A percentile compares a stretch with the other conserved stretches of the same genome.
These are phyloP conservation scores for Aspergillus ustus DNA, from an alignment of 2,329 filamentous ascomycete species.

Conservation along the genomic window DNA sequence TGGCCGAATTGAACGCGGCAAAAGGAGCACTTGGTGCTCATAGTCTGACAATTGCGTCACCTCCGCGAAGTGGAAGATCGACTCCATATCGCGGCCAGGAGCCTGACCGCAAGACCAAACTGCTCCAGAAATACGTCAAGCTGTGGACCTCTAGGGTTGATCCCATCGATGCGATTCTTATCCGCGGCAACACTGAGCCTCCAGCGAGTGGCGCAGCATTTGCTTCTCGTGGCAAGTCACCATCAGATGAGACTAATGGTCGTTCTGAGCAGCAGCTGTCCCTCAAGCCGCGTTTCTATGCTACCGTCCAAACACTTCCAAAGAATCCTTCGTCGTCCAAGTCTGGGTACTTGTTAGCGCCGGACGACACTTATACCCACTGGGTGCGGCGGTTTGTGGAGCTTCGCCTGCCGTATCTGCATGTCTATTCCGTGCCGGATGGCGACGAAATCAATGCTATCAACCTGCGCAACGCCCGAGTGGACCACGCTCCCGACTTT, in stretches of 20 bases:
- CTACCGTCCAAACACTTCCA: conserved; percentile 74
- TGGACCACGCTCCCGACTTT: conserved; percentile 90
- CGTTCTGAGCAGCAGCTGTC: conserved; percentile 39
- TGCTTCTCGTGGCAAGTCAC: conserved; percentile 28
- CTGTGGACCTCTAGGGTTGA: conserved; percentile 49
- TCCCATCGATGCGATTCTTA: conserved; percentile 48
- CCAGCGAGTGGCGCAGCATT: conserved; percentile 42
- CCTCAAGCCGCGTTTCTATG: conserved; percentile 68
- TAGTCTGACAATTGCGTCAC: conserved; percentile 40
- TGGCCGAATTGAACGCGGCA: conserved; percentile 76
- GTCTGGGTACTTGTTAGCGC: conserved; percentile 84
- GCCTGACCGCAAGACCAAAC: conserved; percentile 41
- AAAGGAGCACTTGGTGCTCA: conserved; percentile 49
- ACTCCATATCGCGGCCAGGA: conserved; percentile 43
- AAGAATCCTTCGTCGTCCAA: conserved; percentile 85
- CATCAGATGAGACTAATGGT: conserved; percentile 33
- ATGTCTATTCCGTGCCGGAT: conserved; percentile 82
- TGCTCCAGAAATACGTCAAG: conserved; percentile 48
- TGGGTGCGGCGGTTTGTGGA: conserved; percentile 96
- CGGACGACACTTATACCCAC: conserved; percentile 73
- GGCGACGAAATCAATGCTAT: conserved; percentile 91
- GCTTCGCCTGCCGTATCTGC: conserved; percentile 85
- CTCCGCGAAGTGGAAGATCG: conserved; percentile 40
- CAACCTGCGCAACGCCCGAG: conserved; percentile 84
- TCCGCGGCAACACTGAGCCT: conserved; percentile 51